A percentile compares a stretch with the other conserved stretches of the same genome.
Conservation (phyloP, 2,329 filamentous ascomycete species). For the Venturia oleaginea region DNA sequence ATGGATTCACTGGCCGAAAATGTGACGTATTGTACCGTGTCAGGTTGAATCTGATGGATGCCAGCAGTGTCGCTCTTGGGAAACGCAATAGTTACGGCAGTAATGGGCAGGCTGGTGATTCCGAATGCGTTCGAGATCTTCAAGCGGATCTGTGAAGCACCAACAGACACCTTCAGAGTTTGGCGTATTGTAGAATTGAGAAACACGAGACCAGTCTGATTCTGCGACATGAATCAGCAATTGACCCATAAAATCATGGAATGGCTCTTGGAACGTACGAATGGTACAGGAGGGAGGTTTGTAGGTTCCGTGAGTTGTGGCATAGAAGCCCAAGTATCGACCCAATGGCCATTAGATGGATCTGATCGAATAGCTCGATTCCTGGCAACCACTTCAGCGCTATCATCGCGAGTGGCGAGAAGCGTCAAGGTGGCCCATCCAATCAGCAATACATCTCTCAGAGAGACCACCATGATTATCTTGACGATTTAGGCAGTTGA, state of each 20-base stretch:
- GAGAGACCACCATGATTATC: not conserved
- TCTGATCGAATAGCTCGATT: not conserved
- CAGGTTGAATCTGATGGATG: constrained; percentile 41
- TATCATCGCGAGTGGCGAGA: not conserved
- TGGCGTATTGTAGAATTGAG: constrained; percentile 56
- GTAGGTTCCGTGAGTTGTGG: constrained; percentile 53
- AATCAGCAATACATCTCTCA: not conserved
- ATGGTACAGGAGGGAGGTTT: constrained; percentile 44
- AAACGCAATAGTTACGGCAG: constrained; percentile 27
- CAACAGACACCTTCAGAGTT: constrained; percentile 52
- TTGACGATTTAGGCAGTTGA: not conserved
- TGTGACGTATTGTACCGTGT: constrained; percentile 45
- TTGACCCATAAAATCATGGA: not conserved
- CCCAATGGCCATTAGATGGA: constrained; percentile 38
- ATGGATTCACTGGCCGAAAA: constrained; percentile 48
- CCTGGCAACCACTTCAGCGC: not conserved
- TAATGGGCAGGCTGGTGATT: constrained; percentile 49
- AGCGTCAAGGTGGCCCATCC: not conserved
- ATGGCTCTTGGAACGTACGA: constrained; percentile 23
- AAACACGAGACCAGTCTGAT: constrained; percentile 41
- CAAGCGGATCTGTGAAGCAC: constrained; percentile 48
- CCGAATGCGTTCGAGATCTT: constrained; percentile 60
- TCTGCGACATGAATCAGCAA: constrained; percentile 12
- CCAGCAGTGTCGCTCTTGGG: constrained; percentile 48
- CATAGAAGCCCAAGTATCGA: constrained; percentile 57